These are phyloP conservation scores for Teratosphaeria viscida DNA, from an alignment of 2,329 filamentous ascomycete species.

Conservation along the genomic window DNA sequence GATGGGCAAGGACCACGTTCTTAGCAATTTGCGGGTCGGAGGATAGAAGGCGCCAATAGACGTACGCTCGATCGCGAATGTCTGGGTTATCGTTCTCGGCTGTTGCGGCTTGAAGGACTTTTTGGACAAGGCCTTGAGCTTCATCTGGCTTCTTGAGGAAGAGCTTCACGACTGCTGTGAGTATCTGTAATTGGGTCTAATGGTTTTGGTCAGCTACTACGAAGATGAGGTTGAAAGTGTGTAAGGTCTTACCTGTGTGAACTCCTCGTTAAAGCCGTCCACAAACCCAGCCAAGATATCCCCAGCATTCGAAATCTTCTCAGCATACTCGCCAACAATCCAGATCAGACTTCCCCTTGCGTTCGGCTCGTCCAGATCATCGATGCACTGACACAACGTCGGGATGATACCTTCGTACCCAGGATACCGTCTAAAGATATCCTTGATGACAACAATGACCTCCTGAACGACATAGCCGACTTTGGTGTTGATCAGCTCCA, in stretches of 20 bases:
- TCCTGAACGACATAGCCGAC: conserved; percentile 99
- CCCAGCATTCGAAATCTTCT: conserved; percentile 98
- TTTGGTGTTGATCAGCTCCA: conserved; percentile 93
- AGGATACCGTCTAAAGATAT: conserved; percentile 94
- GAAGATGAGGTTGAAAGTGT: neutral
- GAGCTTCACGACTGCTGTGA: conserved; percentile 93
- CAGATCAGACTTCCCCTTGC: conserved; percentile 88
- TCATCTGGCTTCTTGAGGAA: conserved; percentile 95
- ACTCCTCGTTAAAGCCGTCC: conserved; percentile 90
- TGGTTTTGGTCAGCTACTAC: conserved; percentile 24
- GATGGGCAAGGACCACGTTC: conserved; percentile 84
- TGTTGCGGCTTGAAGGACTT: conserved; percentile 85
- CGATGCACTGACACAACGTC: conserved; percentile 89
- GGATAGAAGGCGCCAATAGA: conserved; percentile 94
- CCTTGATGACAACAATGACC: conserved; percentile 97
- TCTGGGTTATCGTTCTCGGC: conserved; percentile 96
- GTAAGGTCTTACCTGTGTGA: conserved; percentile 60
- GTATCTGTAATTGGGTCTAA: conserved; percentile 91
- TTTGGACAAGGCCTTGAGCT: conserved; percentile 83
- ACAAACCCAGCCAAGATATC: conserved; percentile 88
- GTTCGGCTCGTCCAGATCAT: conserved; percentile 89
- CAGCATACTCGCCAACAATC: conserved; percentile 98
- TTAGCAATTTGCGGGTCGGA: conserved; percentile 86
- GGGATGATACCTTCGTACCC: conserved; percentile 98
- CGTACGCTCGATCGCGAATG: conserved; percentile 90